Evolutionary conservation across 257 asterid genomes (phyloP).

Genomic region (Nicotiana sylvestris): DNA sequence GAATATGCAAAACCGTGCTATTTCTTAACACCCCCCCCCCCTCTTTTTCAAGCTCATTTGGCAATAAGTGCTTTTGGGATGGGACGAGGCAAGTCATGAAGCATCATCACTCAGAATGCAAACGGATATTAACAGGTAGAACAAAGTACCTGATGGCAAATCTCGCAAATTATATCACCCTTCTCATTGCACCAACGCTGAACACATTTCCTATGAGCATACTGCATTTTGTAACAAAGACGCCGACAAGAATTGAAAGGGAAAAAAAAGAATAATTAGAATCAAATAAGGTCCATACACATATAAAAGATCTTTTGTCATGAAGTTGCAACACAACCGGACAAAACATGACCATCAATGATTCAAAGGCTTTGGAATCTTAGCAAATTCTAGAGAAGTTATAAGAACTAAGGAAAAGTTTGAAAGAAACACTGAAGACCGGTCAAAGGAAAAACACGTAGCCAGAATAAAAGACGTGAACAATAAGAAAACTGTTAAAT

Average conservation of each 20-base stretch:
- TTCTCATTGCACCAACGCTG: constrained; percentile 58
- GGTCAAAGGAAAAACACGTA: neutral
- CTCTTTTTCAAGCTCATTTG: neutral
- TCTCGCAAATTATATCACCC: constrained; percentile 48
- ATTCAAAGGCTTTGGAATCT: neutral
- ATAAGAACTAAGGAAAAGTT: neutral
- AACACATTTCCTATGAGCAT: constrained; percentile 46
- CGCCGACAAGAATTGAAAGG: neutral
- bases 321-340: neutral
- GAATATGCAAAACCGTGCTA: neutral
- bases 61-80: neutral
- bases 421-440: neutral
- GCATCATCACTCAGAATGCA: neutral
- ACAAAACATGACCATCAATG: neutral
- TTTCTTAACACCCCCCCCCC: neutral
- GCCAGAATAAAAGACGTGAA: neutral
- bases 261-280: neutral
- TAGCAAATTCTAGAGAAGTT: neutral
- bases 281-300: neutral
- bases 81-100: neutral
- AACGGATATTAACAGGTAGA: neutral
- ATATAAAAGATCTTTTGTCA: neutral
- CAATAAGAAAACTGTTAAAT: neutral
- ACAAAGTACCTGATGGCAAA: constrained; percentile 40
- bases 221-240: constrained; percentile 22